These are phyloP conservation scores for Diaporthe citrichinensis DNA, from an alignment of 2,329 filamentous ascomycete genomes.

Conservation along the genomic window DNA sequence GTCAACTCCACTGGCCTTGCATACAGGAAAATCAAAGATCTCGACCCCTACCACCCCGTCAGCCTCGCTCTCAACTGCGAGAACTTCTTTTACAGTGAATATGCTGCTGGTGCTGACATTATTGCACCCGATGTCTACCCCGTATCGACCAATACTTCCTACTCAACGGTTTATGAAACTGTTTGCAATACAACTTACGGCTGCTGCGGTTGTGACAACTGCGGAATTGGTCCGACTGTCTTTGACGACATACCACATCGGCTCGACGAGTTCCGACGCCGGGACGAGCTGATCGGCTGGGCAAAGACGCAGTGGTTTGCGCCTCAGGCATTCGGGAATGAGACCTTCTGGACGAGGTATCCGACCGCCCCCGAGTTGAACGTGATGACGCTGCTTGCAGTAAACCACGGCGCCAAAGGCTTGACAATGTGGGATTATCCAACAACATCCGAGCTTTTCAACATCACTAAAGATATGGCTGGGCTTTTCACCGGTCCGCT, in stretches of 20 bases:
- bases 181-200: constrained; percentile 66
- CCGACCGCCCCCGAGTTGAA: constrained; percentile 61
- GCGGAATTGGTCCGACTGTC: constrained; percentile 50
- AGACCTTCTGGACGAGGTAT: constrained; percentile 61
- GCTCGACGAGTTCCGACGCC: constrained; percentile 56
- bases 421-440: constrained; percentile 65
- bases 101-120: constrained; percentile 64
- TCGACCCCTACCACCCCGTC: constrained; percentile 68
- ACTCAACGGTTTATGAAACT: constrained; percentile 59
- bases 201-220: constrained; percentile 67
- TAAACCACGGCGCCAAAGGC: constrained; percentile 65
- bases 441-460: constrained; percentile 51
- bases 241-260: constrained; percentile 61
- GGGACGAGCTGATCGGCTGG: constrained; percentile 55
- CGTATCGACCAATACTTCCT: constrained; percentile 61
- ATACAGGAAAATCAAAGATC: constrained; percentile 58
- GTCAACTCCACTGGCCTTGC: constrained; percentile 59
- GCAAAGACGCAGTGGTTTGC: constrained; percentile 64
- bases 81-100: constrained; percentile 66
- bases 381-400: constrained; percentile 60
- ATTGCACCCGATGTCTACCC: constrained; percentile 63
- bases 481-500: constrained; percentile 52
- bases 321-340: constrained; percentile 63
- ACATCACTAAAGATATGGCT: constrained; percentile 55
- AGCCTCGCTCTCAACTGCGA: constrained; percentile 65